A percentile compares a stretch with the other conserved stretches of the same genome.
Evolutionary conservation across 495 filamentous ascomycete species (phyloP).

Genomic region (Hypoxylon lienhwacheense): DNA sequence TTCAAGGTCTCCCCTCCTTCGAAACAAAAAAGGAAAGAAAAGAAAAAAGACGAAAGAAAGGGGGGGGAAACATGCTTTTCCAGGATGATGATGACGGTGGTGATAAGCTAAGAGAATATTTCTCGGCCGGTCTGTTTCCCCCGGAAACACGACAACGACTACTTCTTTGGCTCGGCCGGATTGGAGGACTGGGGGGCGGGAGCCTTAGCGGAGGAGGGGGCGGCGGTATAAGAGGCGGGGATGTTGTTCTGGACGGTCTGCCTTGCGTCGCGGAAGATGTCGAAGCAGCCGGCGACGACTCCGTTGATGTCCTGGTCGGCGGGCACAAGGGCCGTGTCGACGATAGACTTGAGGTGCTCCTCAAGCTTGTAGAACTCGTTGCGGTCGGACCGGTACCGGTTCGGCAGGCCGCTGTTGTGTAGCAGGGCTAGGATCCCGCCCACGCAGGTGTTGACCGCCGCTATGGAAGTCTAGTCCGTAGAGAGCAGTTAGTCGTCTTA

Average conservation of each 20-base stretch:
- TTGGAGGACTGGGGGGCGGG: background rate
- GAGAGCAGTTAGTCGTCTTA: slow-evolving; percentile 7
- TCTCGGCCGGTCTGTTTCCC: background rate
- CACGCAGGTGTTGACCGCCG: slow-evolving; percentile 51
- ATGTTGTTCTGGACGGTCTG: slow-evolving; percentile 49
- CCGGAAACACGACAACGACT: background rate
- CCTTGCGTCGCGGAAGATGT: slow-evolving; percentile 45
- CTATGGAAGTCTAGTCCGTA: slow-evolving; percentile 43
- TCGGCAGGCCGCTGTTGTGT: slow-evolving; percentile 55
- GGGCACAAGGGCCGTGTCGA: slow-evolving; percentile 50
- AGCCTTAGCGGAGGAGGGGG: slow-evolving; percentile 9
- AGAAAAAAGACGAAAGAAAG: no score
- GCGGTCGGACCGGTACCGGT: slow-evolving; percentile 50
- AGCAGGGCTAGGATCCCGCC: slow-evolving; percentile 53
- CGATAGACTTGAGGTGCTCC: slow-evolving; percentile 50
- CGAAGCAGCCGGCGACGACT: slow-evolving; percentile 44
- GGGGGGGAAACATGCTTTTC: no score
- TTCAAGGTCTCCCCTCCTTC: no score
- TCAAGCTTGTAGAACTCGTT: slow-evolving; percentile 50
- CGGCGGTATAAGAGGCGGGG: slow-evolving; percentile 42
- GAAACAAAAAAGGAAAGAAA: no score
- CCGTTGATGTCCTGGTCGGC: slow-evolving; percentile 43
- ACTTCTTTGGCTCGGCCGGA: slow-evolving; percentile 25
- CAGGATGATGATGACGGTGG: no score
- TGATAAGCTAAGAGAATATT: no score